Evolutionary conservation across 2,329 filamentous ascomycete genomes (phyloP).

Genomic region (Aspergillus thermomutatus): DNA sequence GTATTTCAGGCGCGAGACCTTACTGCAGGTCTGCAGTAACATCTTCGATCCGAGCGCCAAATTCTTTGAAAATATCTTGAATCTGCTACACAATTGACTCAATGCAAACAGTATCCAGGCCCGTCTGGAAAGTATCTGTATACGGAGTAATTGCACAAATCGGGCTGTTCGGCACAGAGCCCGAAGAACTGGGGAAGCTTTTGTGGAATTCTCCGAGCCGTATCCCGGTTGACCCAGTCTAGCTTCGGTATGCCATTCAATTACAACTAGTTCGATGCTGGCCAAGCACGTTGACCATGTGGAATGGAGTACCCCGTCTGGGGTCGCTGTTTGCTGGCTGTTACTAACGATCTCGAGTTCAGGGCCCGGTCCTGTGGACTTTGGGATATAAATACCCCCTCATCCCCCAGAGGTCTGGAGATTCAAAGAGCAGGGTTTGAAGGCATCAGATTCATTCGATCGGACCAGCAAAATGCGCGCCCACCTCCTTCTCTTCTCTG

Average conservation of each 20-base stretch:
- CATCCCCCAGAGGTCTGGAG: not conserved
- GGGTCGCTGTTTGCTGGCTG: too few relatives aligned
- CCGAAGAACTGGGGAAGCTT: not conserved
- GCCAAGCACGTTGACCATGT: not conserved
- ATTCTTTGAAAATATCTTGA: not conserved
- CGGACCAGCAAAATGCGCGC: slow-evolving; percentile 1
- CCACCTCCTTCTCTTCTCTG: not conserved
- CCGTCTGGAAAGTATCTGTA: not conserved
- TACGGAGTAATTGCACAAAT: not conserved
- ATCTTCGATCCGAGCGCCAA: too few relatives aligned
- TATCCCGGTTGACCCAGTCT: not conserved
- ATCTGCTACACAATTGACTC: not conserved
- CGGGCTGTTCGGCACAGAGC: not conserved
- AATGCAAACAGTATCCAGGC: not conserved
- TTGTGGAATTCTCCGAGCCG: not conserved
- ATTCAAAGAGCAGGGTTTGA: too few relatives aligned
- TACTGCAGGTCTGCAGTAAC: too few relatives aligned
- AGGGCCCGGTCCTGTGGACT: not conserved
- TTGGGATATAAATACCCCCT: not conserved
- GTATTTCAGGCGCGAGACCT: not conserved
- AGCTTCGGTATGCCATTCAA: not conserved
- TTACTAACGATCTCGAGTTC: too few relatives aligned
- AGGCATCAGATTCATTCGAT: not conserved
- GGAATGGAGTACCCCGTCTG: not conserved
- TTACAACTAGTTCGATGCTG: not conserved